A percentile compares a stretch with the other conserved stretches of the same genome.
Conservation (phyloP, 495 filamentous ascomycete species). For the Lasiosphaeriaceae sp. region DNA sequence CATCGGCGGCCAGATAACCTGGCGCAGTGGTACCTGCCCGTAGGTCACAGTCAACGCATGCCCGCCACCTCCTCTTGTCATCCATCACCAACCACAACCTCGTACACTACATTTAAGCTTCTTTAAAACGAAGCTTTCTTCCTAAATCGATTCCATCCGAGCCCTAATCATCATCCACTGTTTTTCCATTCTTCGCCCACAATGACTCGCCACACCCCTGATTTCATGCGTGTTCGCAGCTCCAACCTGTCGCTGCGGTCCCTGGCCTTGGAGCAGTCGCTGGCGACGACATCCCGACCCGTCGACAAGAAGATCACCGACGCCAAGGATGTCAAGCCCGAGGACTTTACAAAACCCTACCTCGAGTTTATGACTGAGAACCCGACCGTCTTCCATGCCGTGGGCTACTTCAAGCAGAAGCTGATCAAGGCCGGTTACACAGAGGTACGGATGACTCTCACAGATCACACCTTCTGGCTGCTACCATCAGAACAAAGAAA, state of each 20-base stretch:
- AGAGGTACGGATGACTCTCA: conserved; percentile 31
- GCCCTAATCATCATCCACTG: no score
- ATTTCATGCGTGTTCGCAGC: conserved; percentile 35
- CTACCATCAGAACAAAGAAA: not conserved
- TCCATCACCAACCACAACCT: no score
- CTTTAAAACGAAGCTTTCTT: no score
- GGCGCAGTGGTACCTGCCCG: no score
- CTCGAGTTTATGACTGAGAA: conserved; percentile 83
- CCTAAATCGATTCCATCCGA: no score
- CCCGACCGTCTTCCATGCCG: conserved; percentile 89
- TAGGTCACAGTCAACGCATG: not conserved
- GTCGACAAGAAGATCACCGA: conserved; percentile 17
- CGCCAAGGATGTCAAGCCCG: conserved; percentile 41
- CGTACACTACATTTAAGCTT: no score
- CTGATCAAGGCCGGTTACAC: conserved; percentile 68
- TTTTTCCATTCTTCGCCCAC: not conserved
- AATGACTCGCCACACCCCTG: conserved; percentile 41
- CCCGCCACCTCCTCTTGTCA: not conserved
- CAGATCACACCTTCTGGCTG: no score
- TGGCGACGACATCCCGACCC: conserved; percentile 13
- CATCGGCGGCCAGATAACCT: not conserved
- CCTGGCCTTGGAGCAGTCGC: conserved; percentile 20
- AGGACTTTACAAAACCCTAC: conserved; percentile 78
- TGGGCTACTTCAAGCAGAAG: conserved; percentile 67
- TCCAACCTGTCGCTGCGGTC: conserved; percentile 40